These are phyloP conservation scores for Rhizopus delemar DNA, from an alignment of 371 early-diverging fungal species.

Conservation along the genomic window DNA sequence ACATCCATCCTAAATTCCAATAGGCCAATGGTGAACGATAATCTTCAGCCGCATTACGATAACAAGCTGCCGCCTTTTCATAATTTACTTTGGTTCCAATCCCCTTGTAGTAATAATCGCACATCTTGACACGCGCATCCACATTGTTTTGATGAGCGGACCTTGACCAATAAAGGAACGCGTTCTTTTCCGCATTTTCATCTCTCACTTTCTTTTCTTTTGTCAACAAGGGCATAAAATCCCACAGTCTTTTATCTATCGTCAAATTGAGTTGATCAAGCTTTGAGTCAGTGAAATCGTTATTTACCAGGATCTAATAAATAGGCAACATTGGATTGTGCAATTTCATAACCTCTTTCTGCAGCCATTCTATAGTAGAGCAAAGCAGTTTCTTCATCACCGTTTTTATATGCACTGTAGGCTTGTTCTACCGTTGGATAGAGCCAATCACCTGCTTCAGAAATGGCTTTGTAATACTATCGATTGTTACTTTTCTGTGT, in stretches of 20 bases:
- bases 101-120: conserved; percentile 92
- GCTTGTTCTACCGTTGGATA: conserved; percentile 67
- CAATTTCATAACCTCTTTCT: conserved; percentile 34
- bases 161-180: conserved; percentile 89
- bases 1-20: conserved; percentile 97
- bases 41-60: conserved; percentile 85
- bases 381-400: conserved; percentile 59
- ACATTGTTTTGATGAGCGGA: conserved; percentile 93
- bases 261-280: conserved; percentile 3
- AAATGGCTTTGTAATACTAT: conserved; percentile 77
- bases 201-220: conserved; percentile 1
- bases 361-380: conserved; percentile 28
- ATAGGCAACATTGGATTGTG: conserved; percentile 72
- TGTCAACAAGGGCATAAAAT: conserved; percentile 14
- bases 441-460: conserved; percentile 85
- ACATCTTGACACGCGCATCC: conserved; percentile 89
- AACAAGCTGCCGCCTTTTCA: conserved; percentile 83
- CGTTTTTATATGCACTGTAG: conserved; percentile 52
- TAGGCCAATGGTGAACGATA: conserved; percentile 83
- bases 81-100: conserved; percentile 71
- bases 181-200: conserved; percentile 46
- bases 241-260: conserved; percentile 23
- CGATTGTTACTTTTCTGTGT: conserved; percentile 3
- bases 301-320: conserved; percentile 73
- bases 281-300: background rate